Evolutionary conservation across 2,329 filamentous ascomycete species (phyloP).

Genomic region (Cryphonectria radicalis): DNA sequence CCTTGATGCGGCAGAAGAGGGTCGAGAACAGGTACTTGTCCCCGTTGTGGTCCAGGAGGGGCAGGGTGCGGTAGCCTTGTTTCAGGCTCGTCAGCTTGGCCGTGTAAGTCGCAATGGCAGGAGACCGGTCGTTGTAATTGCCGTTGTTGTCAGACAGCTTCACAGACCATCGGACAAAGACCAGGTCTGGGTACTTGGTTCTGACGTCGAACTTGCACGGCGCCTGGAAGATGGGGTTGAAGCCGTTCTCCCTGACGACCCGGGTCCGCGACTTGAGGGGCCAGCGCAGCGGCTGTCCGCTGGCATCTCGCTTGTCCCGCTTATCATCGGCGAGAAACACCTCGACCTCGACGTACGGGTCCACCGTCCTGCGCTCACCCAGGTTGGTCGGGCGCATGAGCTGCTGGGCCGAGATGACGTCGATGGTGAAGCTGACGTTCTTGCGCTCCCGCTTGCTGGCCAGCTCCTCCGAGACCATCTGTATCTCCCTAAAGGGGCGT

Average conservation of each 20-base stretch:
- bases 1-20: slow-evolving; percentile 86
- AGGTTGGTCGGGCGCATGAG: slow-evolving; percentile 77
- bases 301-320: slow-evolving; percentile 77
- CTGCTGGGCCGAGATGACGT: slow-evolving; percentile 92
- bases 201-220: slow-evolving; percentile 80
- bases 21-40: slow-evolving; percentile 95
- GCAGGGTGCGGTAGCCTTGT: slow-evolving; percentile 90
- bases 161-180: slow-evolving; percentile 92
- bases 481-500: slow-evolving; percentile 75
- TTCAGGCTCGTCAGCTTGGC: slow-evolving; percentile 89
- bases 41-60: slow-evolving; percentile 83
- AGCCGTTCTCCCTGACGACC: slow-evolving; percentile 85
- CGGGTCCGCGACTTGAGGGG: slow-evolving; percentile 80
- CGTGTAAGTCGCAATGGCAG: slow-evolving; percentile 83
- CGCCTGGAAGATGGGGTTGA: slow-evolving; percentile 87
- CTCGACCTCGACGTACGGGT: slow-evolving; percentile 94
- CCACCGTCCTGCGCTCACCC: slow-evolving; percentile 65
- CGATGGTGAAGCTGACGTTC: slow-evolving; percentile 81
- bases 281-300: slow-evolving; percentile 48
- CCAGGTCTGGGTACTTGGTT: slow-evolving; percentile 91
- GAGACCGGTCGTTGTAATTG: slow-evolving; percentile 64
- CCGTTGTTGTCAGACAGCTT: slow-evolving; percentile 85
- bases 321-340: slow-evolving; percentile 95
- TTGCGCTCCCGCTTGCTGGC: slow-evolving; percentile 75
- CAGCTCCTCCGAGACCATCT: slow-evolving; percentile 55